phyloP scores from a whole-genome alignment of 768 basidiomycete genomes.

The Leccinum boreale region DNA sequence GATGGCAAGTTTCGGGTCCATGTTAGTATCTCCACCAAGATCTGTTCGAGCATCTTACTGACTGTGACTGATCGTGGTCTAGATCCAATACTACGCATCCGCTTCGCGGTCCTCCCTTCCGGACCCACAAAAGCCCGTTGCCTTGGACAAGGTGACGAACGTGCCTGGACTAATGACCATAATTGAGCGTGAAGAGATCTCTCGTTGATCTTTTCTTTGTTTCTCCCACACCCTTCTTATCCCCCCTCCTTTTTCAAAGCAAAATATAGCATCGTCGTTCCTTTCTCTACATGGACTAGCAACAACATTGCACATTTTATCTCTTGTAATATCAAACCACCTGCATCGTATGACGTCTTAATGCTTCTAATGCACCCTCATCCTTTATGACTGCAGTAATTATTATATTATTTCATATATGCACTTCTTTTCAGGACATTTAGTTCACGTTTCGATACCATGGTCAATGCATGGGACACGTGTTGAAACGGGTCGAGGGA shows the following conservation, averaged over 20 bases:
- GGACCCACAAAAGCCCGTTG: slow-evolving; percentile 63
- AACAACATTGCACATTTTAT: neutral
- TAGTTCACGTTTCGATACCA: slow-evolving; percentile 1
- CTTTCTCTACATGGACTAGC: slow-evolving; percentile 3
- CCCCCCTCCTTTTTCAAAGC: neutral
- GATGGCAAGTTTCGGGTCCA: slow-evolving; percentile 58
- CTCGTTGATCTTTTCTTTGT: slow-evolving; percentile 9
- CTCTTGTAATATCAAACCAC: neutral
- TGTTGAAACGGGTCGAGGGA: neutral
- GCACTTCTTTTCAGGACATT: neutral
- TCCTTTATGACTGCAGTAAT: neutral
- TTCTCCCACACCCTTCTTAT: neutral
- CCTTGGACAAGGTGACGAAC: slow-evolving; percentile 54
- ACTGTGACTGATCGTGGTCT: neutral
- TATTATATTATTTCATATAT: slow-evolving; percentile 8
- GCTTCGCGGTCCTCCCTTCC: slow-evolving; percentile 49
- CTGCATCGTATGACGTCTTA: neutral
- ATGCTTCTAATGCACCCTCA: neutral
- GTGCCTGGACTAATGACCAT: slow-evolving; percentile 79
- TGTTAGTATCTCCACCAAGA: slow-evolving; percentile 35
- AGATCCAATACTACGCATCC: slow-evolving; percentile 64
- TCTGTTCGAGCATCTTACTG: neutral
- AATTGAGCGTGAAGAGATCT: slow-evolving; percentile 39
- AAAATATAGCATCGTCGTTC: neutral
- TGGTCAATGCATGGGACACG: neutral